Evolutionary conservation across 495 filamentous ascomycete genomes (phyloP).

Genomic region (Penicillium dipodomyicola): DNA sequence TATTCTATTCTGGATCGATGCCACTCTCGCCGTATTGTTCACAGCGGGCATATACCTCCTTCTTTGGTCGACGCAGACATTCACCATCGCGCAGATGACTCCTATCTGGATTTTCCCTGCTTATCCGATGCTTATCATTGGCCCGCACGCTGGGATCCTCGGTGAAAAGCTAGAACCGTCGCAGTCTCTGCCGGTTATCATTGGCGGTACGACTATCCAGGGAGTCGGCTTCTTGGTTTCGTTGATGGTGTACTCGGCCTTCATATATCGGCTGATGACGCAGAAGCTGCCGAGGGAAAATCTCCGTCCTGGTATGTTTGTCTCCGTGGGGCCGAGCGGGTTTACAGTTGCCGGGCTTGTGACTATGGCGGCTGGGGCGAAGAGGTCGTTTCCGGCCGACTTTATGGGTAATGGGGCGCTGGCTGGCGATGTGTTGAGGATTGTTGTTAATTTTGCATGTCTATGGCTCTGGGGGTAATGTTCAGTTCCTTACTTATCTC

Average conservation of each 20-base stretch:
- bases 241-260: conserved; percentile 82
- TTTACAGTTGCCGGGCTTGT: conserved; percentile 75
- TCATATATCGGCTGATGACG: conserved; percentile 86
- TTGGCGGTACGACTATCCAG: conserved; percentile 71
- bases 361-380: conserved; percentile 51
- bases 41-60: conserved; percentile 71
- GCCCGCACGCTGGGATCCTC: conserved; percentile 69
- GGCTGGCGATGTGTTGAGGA: conserved; percentile 53
- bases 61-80: conserved; percentile 69
- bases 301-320: conserved; percentile 79
- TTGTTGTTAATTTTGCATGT: conserved; percentile 58
- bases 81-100: conserved; percentile 85
- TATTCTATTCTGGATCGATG: conserved; percentile 73
- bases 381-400: conserved; percentile 46
- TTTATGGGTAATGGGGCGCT: conserved; percentile 60
- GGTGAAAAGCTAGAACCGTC: conserved; percentile 48
- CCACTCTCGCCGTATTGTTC: conserved; percentile 58
- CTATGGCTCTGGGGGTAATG: conserved; percentile 79
- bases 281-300: conserved; percentile 79
- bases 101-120: conserved; percentile 91
- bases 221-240: conserved; percentile 83
- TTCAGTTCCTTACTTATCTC: neutral
- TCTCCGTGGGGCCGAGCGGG: conserved; percentile 73
- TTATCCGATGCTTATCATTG: conserved; percentile 78
- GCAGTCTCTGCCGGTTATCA: conserved; percentile 59